Percentiles rank a stretch among this genome's conserved stretches.
Evolutionary conservation across 2,329 filamentous ascomycete species (phyloP).

Genomic region (Colletotrichum musicola): DNA sequence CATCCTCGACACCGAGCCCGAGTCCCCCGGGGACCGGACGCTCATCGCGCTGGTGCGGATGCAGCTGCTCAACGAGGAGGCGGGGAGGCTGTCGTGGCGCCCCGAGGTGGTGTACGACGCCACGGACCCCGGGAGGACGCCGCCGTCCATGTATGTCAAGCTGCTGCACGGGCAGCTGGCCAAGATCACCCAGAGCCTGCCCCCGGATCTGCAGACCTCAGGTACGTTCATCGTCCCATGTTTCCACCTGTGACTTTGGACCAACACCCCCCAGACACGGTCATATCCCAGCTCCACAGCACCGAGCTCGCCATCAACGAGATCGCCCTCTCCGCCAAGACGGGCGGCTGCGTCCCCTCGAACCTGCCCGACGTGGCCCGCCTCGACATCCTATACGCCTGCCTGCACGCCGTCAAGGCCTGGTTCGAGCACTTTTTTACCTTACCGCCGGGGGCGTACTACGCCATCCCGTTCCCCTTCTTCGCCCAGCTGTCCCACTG

Average conservation of each 20-base stretch:
- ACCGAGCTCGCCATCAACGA: conserved; percentile 55
- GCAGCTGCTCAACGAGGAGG: conserved; percentile 47
- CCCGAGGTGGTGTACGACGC: conserved; percentile 23
- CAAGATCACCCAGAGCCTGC: conserved; percentile 42
- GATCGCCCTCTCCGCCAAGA: conserved; percentile 42
- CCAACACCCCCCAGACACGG: conserved; percentile 45
- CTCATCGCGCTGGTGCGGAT: conserved; percentile 57
- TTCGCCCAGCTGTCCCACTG: conserved; percentile 51
- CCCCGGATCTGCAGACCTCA: conserved; percentile 43
- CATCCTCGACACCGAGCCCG: conserved; percentile 54
- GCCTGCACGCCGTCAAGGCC: conserved; percentile 45
- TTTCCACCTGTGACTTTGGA: not conserved
- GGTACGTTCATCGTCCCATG: conserved; percentile 43
- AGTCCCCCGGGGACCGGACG: conserved; percentile 60
- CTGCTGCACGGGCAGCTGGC: conserved; percentile 45
- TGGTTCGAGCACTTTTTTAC: conserved; percentile 50
- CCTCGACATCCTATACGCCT: conserved; percentile 46
- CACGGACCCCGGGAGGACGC: conserved; percentile 16
- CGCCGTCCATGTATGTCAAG: conserved; percentile 47
- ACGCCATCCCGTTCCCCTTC: conserved; percentile 49
- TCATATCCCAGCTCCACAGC: conserved; percentile 50
- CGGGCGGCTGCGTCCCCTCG: conserved; percentile 30
- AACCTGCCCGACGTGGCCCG: conserved; percentile 42
- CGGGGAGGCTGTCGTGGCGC: conserved; percentile 43
- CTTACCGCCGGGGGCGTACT: conserved; percentile 44